phyloP scores from a whole-genome alignment of 1,284 basidiomycete genomes.

The Tilletia setariae region DNA sequence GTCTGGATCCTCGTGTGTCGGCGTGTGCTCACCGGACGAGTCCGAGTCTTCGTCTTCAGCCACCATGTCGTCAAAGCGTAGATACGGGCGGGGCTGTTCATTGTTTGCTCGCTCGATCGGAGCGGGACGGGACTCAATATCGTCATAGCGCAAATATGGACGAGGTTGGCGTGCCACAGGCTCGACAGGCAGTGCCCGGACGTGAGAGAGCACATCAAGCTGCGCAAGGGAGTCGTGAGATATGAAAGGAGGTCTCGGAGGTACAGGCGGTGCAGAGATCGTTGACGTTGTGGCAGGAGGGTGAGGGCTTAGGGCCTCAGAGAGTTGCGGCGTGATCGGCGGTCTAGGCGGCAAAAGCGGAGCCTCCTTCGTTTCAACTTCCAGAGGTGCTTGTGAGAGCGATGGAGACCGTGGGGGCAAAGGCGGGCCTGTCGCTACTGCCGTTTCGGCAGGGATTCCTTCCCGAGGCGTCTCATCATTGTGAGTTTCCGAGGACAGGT shows the following conservation, averaged over 20 bases:
- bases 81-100: neutral
- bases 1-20: neutral
- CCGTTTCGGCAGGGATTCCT: neutral
- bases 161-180: neutral
- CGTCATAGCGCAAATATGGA: conserved; percentile 8
- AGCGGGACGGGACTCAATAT: neutral
- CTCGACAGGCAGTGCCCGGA: neutral
- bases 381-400: neutral
- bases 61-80: neutral
- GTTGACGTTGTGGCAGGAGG: neutral
- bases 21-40: conserved; percentile 5
- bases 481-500: too few relatives aligned
- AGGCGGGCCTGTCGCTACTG: too few relatives aligned
- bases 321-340: too few relatives aligned
- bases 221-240: neutral
- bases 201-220: neutral
- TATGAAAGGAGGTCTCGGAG: neutral
- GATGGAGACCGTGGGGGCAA: neutral
- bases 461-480: neutral
- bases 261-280: neutral
- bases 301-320: neutral
- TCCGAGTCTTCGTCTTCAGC: conserved; percentile 6
- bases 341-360: too few relatives aligned
- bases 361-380: too few relatives aligned
- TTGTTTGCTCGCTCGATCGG: neutral